Conservation (phyloP, 768 basidiomycete species). For the Rhizopogon rudus region DNA sequence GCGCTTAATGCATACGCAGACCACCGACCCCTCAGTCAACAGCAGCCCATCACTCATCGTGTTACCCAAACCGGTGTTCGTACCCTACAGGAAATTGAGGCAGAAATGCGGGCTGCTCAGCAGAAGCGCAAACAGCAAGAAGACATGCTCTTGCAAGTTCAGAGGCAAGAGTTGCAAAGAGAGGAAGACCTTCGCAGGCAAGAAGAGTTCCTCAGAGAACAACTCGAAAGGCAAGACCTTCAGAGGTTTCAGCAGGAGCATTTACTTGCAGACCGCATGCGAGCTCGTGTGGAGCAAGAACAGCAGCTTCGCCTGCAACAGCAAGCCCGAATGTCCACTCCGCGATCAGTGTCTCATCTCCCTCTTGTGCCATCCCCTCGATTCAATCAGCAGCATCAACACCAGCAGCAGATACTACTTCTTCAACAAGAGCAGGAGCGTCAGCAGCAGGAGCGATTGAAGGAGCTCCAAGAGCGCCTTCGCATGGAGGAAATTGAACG, state of each 20-base stretch:
- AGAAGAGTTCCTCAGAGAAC: constrained; percentile 21
- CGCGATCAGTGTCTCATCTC: constrained; percentile 52
- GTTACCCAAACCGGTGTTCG: constrained; percentile 38
- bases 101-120: constrained; percentile 70
- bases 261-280: constrained; percentile 2
- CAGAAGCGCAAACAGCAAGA: constrained; percentile 38
- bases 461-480: constrained; percentile 60
- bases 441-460: constrained; percentile 50
- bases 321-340: constrained; percentile 38
- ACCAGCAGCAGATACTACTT: constrained; percentile 64
- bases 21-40: constrained; percentile 34
- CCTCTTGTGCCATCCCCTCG: constrained; percentile 75
- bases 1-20: constrained; percentile 24
- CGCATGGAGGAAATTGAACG: constrained; percentile 63
- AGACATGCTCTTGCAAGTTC: constrained; percentile 36
- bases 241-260: constrained; percentile 44
- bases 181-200: constrained; percentile 13
- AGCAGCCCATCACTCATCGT: constrained; percentile 31
- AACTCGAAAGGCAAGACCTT: constrained; percentile 32
- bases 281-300: constrained; percentile 20
- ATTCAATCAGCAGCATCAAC: constrained; percentile 70
- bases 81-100: constrained; percentile 79
- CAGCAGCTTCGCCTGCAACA: constrained; percentile 34
- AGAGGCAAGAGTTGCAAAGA: constrained; percentile 37
- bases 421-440: constrained; percentile 66